Percentiles rank a stretch among this genome's conserved stretches.
phyloP scores from a whole-genome alignment of 75 land plant genomes.

The Pinus albicaulis region DNA sequence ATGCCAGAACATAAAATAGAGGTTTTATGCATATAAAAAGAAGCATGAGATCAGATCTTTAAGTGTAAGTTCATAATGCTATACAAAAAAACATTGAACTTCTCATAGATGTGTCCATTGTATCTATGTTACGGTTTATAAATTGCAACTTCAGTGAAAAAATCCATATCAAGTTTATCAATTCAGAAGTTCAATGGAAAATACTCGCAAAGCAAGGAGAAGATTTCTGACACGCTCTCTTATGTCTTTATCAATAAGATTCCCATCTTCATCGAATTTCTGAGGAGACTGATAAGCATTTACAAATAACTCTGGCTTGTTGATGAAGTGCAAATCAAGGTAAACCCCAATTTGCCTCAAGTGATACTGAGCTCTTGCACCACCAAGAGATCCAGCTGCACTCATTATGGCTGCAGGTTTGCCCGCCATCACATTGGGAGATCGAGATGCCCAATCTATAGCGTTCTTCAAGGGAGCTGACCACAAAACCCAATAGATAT shows the following conservation, averaged over 20 bases:
- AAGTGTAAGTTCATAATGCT: too few species aligned
- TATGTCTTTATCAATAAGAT: conserved; percentile 44
- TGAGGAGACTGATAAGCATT: conserved; percentile 47
- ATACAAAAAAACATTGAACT: too few species aligned
- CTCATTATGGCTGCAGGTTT: conserved; percentile 74
- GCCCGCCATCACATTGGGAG: conserved; percentile 71
- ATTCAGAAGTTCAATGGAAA: conserved; percentile 34
- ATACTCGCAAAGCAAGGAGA: conserved; percentile 41
- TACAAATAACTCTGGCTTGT: conserved; percentile 70
- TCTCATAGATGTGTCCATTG: too few species aligned
- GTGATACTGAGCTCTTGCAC: conserved; percentile 64
- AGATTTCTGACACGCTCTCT: conserved; percentile 36
- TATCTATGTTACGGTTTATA: too few species aligned
- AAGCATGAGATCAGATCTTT: too few species aligned
- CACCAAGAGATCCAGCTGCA: conserved; percentile 63
- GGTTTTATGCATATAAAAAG: too few species aligned
- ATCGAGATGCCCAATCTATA: conserved; percentile 79
- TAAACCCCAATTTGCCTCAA: conserved; percentile 76
- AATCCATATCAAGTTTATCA: background rate
- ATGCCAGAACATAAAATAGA: too few species aligned
- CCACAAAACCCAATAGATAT: background rate
- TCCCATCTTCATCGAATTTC: conserved; percentile 63
- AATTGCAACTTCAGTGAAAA: too few species aligned
- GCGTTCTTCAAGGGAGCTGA: conserved; percentile 73
- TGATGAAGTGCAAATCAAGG: conserved; percentile 81